Evolutionary conservation across 306 rosid genomes (phyloP), one percentile per base, ranked within the genome.

Genomic region (Abrus pulchellus): DNA sequence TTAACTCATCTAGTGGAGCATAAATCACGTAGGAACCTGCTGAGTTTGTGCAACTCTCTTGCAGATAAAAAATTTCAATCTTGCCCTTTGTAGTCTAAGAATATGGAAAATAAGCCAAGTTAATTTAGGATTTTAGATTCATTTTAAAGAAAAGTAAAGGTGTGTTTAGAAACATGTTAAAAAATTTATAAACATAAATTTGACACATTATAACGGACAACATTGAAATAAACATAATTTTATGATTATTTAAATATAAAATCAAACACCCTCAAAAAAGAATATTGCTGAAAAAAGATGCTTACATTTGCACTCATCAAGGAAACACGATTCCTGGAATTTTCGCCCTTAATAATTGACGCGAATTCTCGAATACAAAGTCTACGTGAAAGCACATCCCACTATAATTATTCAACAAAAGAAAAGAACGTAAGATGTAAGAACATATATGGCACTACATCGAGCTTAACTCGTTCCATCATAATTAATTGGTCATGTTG

Each of bases 41-140:
- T 12, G 77, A 1, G 78, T 87, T 89, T 6, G 82, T 85, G 79
- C 71, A 73, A 65, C 93, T 88, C 82, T 86, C 87, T 80, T 93
- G 98, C 12, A 90, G 20, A 64, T 85, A 90, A 29, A 54, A 36
- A 2, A 80, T 68, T 3, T 38, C 87, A 12, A 67, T 30, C 81
- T 76, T 55, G 32, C 40, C 86, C 45, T 60, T 8, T 6, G 85
- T n/a, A 12, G 59, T 47, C 97, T 91, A 36, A 29, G 75, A 72
- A 33, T 76, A n/a, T 59, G 12, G 5, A 14, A 76, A 63, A 64
- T 1, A n/a, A 67, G 7, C 0, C 0, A 68, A 29, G 32, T 1
- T 6, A 13, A 20, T 27, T 66, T 36, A 56, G 48, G n/a, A 20
- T 14, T 20, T 43, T 5, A 5, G 2, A 9, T 33, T 1, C 40